phyloP scores from a whole-genome alignment of 202 grass and related monocot species.

The Setaria viridis region DNA sequence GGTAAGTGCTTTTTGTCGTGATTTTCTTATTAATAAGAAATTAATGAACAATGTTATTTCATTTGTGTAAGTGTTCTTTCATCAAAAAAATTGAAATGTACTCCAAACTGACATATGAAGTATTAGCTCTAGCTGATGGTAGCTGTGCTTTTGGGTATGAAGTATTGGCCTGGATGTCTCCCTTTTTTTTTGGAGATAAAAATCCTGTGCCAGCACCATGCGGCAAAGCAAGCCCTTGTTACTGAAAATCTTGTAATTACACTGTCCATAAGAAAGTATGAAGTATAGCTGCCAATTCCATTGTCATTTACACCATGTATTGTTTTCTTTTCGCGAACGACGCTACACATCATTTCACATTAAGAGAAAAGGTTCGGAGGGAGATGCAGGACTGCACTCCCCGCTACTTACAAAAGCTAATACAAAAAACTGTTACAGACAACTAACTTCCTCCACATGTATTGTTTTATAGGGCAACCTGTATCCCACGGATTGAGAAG shows the following conservation, averaged over 20 bases:
- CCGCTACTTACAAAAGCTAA: no score
- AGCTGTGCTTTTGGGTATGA: not conserved
- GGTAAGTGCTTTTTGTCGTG: slow-evolving; percentile 59
- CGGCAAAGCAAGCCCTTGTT: slow-evolving; percentile 4
- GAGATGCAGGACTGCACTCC: no score
- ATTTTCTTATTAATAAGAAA: slow-evolving; percentile 24
- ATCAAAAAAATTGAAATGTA: not conserved
- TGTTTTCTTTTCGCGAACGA: no score
- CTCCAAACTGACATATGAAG: slow-evolving; percentile 13
- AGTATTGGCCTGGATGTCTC: not conserved
- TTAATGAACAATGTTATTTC: not conserved
- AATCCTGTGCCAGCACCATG: not conserved
- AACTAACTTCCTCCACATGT: no score
- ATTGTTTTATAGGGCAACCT: slow-evolving; percentile 56
- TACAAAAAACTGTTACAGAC: no score
- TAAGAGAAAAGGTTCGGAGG: no score
- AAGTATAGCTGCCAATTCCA: not conserved
- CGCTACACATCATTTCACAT: no score
- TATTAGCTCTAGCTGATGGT: not conserved
- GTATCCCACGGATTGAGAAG: slow-evolving; percentile 55
- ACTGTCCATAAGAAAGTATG: not conserved
- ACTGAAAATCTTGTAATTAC: not conserved
- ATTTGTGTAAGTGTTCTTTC: slow-evolving; percentile 14
- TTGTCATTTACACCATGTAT: slow-evolving; percentile 7
- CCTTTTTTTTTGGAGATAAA: not conserved